Evolutionary conservation across 164 flowering plant genomes (phyloP).

Genomic region (Saururus chinensis): DNA sequence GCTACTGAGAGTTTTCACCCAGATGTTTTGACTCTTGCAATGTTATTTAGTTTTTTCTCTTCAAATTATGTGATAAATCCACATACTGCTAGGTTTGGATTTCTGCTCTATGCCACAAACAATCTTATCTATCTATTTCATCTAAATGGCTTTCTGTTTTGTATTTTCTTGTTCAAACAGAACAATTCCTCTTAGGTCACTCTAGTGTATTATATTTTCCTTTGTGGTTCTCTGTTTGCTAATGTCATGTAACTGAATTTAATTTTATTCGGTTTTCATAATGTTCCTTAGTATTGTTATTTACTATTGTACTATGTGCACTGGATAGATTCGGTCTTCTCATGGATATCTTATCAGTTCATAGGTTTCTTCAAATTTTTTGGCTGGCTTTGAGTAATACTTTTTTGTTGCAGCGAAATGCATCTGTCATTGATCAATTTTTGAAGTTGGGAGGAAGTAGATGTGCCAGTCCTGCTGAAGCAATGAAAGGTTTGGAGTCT

Average conservation of each 20-base stretch:
- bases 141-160: no score
- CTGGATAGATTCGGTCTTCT: no score
- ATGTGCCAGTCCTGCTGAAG: constrained; percentile 41
- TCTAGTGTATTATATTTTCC: not conserved
- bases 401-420: constrained; percentile 27
- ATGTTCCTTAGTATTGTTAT: not conserved
- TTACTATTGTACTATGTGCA: not conserved
- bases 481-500: constrained; percentile 39
- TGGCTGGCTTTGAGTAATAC: not conserved
- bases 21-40: no score
- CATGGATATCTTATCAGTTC: no score
- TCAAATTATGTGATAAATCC: no score
- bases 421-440: constrained; percentile 36
- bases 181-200: not conserved
- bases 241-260: not conserved
- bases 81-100: no score
- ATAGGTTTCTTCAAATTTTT: not conserved
- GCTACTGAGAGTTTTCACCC: no score
- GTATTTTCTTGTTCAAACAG: no score
- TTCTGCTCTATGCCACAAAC: no score
- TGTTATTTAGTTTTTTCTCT: no score
- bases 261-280: not conserved
- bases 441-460: constrained; percentile 59
- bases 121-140: no score
- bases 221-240: not conserved